Conservation (phyloP, 108 stramenopile species). For the Fragilaria radians region DNA sequence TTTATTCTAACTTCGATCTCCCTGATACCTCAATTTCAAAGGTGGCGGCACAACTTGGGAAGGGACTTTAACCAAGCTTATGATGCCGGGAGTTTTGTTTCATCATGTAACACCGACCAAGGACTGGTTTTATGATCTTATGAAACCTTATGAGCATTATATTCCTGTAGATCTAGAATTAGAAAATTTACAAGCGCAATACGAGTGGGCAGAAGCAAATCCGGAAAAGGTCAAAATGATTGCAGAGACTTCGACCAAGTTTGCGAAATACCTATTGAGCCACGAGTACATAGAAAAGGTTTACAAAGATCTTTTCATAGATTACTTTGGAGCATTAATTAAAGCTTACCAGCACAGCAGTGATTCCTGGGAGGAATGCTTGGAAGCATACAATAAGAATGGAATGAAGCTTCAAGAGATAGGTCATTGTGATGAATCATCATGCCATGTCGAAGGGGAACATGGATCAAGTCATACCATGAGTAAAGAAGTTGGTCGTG, state of each 20-base stretch:
- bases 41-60: conserved; percentile 44
- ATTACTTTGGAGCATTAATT: neutral
- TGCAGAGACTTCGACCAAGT: neutral
- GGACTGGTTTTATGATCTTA: conserved; percentile 1
- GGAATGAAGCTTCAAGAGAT: too few species aligned
- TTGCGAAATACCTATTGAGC: neutral
- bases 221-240: conserved; percentile 8
- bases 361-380: neutral
- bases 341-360: neutral
- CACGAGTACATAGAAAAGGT: neutral
- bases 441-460: too few species aligned
- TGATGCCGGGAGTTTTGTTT: conserved; percentile 2
- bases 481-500: too few species aligned
- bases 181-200: conserved; percentile 1
- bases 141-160: conserved; percentile 6
- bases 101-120: neutral
- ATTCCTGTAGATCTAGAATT: conserved; percentile 3
- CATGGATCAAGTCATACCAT: too few species aligned
- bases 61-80: conserved; percentile 38
- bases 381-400: too few species aligned
- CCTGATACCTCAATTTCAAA: too few species aligned
- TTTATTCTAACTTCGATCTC: too few species aligned
- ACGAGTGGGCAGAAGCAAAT: conserved; percentile 6
- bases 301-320: neutral
- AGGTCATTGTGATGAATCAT: too few species aligned